phyloP scores from a whole-genome alignment of 768 basidiomycete genomes.

The Pisolithus albus region DNA sequence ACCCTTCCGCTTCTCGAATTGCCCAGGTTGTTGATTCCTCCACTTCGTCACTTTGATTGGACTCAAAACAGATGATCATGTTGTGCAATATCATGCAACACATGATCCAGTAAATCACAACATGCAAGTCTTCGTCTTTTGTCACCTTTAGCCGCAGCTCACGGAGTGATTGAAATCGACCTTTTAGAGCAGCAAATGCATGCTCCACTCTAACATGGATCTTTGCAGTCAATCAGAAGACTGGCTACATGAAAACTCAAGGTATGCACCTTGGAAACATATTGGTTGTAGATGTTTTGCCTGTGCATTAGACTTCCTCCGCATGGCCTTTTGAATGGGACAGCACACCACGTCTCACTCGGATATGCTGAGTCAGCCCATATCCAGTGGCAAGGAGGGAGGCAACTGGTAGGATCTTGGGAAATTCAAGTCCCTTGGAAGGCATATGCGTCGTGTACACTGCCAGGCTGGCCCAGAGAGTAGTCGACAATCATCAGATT shows the following conservation, averaged over 20 bases:
- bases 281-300: slow-evolving; percentile 1
- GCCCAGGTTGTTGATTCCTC: not conserved
- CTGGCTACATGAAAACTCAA: not conserved
- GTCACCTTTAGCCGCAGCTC: not conserved
- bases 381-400: not conserved
- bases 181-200: not conserved
- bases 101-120: not conserved
- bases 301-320: not conserved
- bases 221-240: not conserved
- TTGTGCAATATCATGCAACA: not conserved
- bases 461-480: slow-evolving; percentile 21
- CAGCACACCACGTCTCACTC: not conserved
- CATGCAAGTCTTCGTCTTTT: not conserved
- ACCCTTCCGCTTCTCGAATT: not conserved
- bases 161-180: not conserved
- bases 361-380: not conserved
- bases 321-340: slow-evolving; percentile 10
- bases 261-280: not conserved
- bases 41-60: not conserved
- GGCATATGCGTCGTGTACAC: slow-evolving; percentile 15
- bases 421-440: not conserved
- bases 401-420: not conserved
- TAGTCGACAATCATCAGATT: slow-evolving; percentile 26
- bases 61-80: not conserved
- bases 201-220: not conserved